A percentile compares a stretch with the other conserved stretches of the same genome.
phyloP scores from a whole-genome alignment of 192 early-diverging fungal species.

The Coemansia furcata region DNA sequence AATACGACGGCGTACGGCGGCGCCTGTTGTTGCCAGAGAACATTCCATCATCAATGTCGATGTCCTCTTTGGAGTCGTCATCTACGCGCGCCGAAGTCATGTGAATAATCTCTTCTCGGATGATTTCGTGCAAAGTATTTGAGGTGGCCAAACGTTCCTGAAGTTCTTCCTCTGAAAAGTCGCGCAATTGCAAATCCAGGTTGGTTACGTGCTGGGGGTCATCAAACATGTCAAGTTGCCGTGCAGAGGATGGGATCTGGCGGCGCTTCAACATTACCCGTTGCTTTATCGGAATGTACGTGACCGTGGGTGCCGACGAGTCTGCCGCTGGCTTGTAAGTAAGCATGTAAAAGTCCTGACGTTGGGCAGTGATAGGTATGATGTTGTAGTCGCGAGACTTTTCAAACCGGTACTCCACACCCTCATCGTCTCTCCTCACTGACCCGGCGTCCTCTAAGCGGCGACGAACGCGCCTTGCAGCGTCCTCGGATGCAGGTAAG shows the following conservation, averaged over 20 bases:
- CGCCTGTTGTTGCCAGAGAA: constrained; percentile 10
- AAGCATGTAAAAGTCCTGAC: constrained; percentile 44
- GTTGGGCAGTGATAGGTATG: constrained; percentile 10
- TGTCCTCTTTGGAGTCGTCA: constrained; percentile 24
- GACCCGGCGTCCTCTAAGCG: constrained; percentile 1
- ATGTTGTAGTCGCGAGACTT: constrained; percentile 40
- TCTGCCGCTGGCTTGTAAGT: constrained; percentile 3
- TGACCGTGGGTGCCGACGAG: constrained; percentile 8
- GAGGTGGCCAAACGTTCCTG: constrained; percentile 22
- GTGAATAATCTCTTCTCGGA: constrained; percentile 32
- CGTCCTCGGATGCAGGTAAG: constrained; percentile 29
- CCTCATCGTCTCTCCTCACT: constrained; percentile 14
- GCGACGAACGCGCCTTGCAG: constrained; percentile 13
- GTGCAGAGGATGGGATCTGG: constrained; percentile 9
- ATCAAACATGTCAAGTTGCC: constrained; percentile 15
- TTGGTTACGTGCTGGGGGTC: constrained; percentile 27
- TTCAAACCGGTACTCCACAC: constrained; percentile 33
- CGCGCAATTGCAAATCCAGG: constrained; percentile 40
- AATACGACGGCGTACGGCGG: constrained; percentile 28
- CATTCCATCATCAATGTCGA: constrained; percentile 29
- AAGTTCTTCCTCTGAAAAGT: constrained; percentile 38
- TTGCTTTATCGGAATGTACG: constrained; percentile 34
- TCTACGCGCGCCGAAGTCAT: not conserved
- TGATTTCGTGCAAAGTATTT: constrained; percentile 22
- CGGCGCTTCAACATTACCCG: constrained; percentile 41